Base-by-base conservation (phyloP, 2,329 filamentous ascomycete genomes). In the Xylaria multiplex region DNA sequence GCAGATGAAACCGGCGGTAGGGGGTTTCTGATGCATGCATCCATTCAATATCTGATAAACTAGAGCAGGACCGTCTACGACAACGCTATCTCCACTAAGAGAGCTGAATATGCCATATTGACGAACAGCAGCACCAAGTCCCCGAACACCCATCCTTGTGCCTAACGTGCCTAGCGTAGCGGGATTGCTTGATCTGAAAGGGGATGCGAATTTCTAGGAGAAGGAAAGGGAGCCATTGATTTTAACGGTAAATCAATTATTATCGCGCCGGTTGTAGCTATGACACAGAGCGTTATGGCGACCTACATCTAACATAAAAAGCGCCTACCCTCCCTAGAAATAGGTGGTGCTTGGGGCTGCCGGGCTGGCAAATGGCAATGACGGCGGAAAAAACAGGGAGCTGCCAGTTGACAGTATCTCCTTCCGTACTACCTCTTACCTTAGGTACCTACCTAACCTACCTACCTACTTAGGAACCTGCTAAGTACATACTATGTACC, bases 11-110 rank as follows among this genome's bases (percentile, higher is more conserved):
- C 83, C 84, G 45, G 77, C 78, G 22, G 77, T 73, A 19, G 66
- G 64, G 32, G 77, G 72, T 65, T 76, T 77, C 62, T 78, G 76
- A 3, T 73, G 76, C 49, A 87, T 79, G 62, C 88, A 85, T 19
- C 87, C 78, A 57, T 88, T 81, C 66, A 91, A 88, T 46, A 94
- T 81, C 76, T 92, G 86, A 76, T 95, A 91, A 1, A 93, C 91
- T 30, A 97, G 80, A 2, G 88, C 90, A 4, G 93, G 93, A 0
- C 93, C 93, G 75, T 97, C 93, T 62, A 97, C 87, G 50, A 87
- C 83, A 22, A 85, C 78, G 6, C 73, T 72, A 45, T 81, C 74
- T 30, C 78, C 77, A 45, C 76, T 71, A 2, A 91, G 77, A 11
- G 75, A 70, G 7, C 76, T 77, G 19, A 78, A 73, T 32, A 79